Percentiles rank a stretch among this genome's conserved stretches.
phyloP scores from a whole-genome alignment of 2,329 filamentous ascomycete genomes.

The Endocalyx cinctus region DNA sequence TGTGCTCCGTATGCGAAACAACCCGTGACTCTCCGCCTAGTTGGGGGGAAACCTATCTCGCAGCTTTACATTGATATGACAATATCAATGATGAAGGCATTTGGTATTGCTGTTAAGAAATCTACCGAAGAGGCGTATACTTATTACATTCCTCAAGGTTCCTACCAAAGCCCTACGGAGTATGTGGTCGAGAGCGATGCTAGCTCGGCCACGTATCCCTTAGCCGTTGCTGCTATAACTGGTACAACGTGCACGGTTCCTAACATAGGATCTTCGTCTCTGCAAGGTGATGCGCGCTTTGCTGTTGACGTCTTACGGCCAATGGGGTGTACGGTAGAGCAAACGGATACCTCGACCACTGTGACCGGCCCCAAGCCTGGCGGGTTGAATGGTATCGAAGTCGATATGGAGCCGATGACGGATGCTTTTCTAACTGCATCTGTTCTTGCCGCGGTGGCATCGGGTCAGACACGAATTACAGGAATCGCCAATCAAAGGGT shows the following conservation, averaged over 20 bases:
- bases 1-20: slow-evolving; percentile 95
- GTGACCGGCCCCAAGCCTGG: slow-evolving; percentile 83
- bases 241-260: slow-evolving; percentile 94
- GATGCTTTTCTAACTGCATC: slow-evolving; percentile 96
- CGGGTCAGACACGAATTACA: slow-evolving; percentile 76
- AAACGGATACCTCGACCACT: slow-evolving; percentile 81
- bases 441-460: slow-evolving; percentile 84
- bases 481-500: slow-evolving; percentile 97
- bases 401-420: slow-evolving; percentile 99
- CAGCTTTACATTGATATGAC: slow-evolving; percentile 99
- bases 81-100: slow-evolving; percentile 91
- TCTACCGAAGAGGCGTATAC: slow-evolving; percentile 80
- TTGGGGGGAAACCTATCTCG: slow-evolving; percentile 96
- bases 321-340: slow-evolving; percentile 90
- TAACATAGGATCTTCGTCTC: slow-evolving; percentile 86
- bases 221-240: slow-evolving; percentile 91
- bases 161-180: slow-evolving; percentile 76
- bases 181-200: slow-evolving; percentile 96
- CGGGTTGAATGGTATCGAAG: slow-evolving; percentile 65
- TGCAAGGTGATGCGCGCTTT: slow-evolving; percentile 94
- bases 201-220: slow-evolving; percentile 92
- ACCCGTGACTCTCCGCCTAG: slow-evolving; percentile 80
- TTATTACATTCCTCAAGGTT: slow-evolving; percentile 84
- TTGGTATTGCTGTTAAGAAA: slow-evolving; percentile 75
- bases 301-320: slow-evolving; percentile 83